phyloP scores from a whole-genome alignment of 352 stramenopile species.

The Phytophthora vignae region DNA sequence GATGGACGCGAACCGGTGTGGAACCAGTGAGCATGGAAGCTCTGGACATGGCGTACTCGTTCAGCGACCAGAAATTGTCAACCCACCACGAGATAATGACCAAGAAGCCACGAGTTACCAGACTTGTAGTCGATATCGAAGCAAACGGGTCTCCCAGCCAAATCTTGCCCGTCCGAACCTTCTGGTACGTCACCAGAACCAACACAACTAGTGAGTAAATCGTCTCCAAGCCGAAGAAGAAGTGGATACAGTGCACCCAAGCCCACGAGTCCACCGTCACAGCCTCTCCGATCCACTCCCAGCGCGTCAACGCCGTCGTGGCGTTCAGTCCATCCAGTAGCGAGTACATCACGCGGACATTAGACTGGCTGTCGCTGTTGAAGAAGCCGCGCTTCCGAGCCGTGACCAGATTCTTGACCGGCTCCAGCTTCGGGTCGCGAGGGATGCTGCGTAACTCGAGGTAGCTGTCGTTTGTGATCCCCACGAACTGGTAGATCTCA shows the following conservation, averaged over 20 bases:
- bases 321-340: conserved; percentile 21
- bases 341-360: conserved; percentile 35
- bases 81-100: conserved; percentile 41
- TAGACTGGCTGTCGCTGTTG: conserved; percentile 36
- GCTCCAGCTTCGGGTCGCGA: conserved; percentile 11
- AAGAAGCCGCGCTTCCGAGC: conserved; percentile 41
- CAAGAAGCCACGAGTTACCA: conserved; percentile 26
- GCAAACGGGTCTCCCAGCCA: conserved; percentile 58
- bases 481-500: conserved; percentile 32
- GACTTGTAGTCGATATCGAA: conserved; percentile 34
- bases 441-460: conserved; percentile 37
- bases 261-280: conserved; percentile 41
- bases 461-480: conserved; percentile 28
- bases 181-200: conserved; percentile 41
- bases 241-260: conserved; percentile 52
- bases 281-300: conserved; percentile 29
- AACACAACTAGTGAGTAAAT: conserved; percentile 41
- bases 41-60: conserved; percentile 44
- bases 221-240: conserved; percentile 43
- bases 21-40: conserved; percentile 27
- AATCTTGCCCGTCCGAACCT: conserved; percentile 39
- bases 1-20: conserved; percentile 28
- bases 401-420: conserved; percentile 41
- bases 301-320: conserved; percentile 25
- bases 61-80: conserved; percentile 46